Evolutionary conservation across 345 rosid genomes (phyloP), one percentile per base, ranked within the genome.

Genomic region (Gynandropsis gynandra): DNA sequence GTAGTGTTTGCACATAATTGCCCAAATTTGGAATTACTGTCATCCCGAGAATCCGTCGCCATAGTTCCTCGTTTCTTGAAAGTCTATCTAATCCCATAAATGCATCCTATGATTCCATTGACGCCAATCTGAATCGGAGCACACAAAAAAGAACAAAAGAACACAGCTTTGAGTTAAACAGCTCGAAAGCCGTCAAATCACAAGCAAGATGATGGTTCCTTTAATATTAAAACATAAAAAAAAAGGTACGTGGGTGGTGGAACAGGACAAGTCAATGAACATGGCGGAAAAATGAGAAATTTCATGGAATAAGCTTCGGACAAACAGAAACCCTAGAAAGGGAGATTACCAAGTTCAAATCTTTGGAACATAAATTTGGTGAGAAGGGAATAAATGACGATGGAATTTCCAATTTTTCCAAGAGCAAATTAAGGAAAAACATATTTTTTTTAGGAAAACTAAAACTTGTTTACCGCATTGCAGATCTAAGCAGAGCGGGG

Each of bases 31-130:
- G 76, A 71, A 61, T n/a, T n/a, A n/a, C 85, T 90, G 64, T 84
- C 92, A 66, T 77, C 95, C 66, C 58, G 71, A 37, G 62, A 55
- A 70, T 82, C 95, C 95, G 84, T 84, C 46, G 20, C 56, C 37
- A 60, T 32, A 45, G 45, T 2, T n/a, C 58, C 61, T 62, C 68
- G 51, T 10, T 14, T 54, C 59, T 52, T 64, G 19, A 42, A 38
- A 33, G 40, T 45, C 38, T 51, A 47, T 63, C 66, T 63, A 65
- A 65, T 64, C 60, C 70, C 65, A 75, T 66, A 62, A 60, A 69
- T 50, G 33, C 45, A 54, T 62, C 51, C 70, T 59, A 50, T 34
- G 42, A 42, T 45, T 37, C 40, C 58, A 58, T 65, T 5, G 48
- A 63, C 63, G 42, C 65, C 74, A 65, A 63, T 42, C 78, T 79